Base-by-base conservation (phyloP, 371 early-diverging fungal genomes). In the Mucor piriformis region DNA sequence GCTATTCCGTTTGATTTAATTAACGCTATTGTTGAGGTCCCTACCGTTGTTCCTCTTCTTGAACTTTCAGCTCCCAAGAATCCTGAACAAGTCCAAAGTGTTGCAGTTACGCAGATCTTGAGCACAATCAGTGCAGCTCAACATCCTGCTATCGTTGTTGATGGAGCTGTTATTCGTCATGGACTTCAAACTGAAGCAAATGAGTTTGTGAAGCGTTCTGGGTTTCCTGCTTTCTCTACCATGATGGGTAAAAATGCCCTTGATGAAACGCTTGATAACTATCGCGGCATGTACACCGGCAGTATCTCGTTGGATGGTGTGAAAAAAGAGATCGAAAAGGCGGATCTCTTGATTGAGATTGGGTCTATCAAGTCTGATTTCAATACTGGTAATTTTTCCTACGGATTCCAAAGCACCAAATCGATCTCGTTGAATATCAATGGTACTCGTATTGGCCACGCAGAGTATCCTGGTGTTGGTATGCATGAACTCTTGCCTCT, bases 201-300 rank as follows among this genome's bases (percentile, higher is more conserved):
- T 12, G 61, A 56, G 3, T 67, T 83, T 12, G 44, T 73, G 8
- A 61, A 79, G 13, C 57, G 58, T 5, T 62, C 76, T 25, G 69
- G 73, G 3, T 73, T 82, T 55, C 79, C 79, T 12, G 61, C 73
- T 24, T 74, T 64, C 38, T 60, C 60, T 6, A 67, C 77, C 3
- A 81, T 81, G 7, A 83, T 83, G 82, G 81, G 81, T 44, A 79
- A 80, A 47, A 74, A 73, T 49, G 60, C 64, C n/a, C 54, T 83
- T 12, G 63, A 67, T 29, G 81, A 76, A 46, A 52, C 55, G 8
- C 46, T 67, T 21, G 38, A 54, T 10, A 52, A 73, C 42, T 83
- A 70, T 48, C 66, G 73, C 8, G 81, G 81, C 15, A 62, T 67
- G 34, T 82, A 76, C 42, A 54, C 66, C 44, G 81, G 73, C 42